A percentile compares a stretch with the other conserved stretches of the same genome.
Conservation (phyloP, 2,329 filamentous ascomycete species). For the Zymoseptoria tritici region DNA sequence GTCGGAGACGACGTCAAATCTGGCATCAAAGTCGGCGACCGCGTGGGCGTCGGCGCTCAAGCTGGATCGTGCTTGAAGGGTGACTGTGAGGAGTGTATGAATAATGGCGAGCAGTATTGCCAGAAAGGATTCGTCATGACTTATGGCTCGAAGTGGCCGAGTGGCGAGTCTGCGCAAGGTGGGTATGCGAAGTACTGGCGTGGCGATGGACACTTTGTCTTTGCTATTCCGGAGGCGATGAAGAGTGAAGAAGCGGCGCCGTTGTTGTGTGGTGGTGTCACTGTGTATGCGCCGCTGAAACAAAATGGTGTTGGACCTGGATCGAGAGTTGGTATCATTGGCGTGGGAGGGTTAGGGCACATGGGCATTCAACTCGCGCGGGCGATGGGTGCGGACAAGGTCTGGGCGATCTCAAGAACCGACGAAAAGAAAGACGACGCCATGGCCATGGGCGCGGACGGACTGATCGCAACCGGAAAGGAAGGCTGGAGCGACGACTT, state of each 20-base stretch:
- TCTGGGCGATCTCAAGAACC: slow-evolving; percentile 60
- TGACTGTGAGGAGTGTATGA: slow-evolving; percentile 48
- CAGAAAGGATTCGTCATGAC: slow-evolving; percentile 23
- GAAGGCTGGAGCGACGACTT: slow-evolving; percentile 54
- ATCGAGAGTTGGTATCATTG: slow-evolving; percentile 63
- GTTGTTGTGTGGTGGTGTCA: slow-evolving; percentile 71
- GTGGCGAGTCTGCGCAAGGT: slow-evolving; percentile 48
- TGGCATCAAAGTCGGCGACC: slow-evolving; percentile 32
- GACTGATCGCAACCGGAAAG: slow-evolving; percentile 50
- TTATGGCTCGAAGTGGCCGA: slow-evolving; percentile 20
- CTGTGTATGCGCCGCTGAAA: slow-evolving; percentile 61
- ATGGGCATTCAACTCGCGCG: slow-evolving; percentile 64
- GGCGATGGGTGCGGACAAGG: slow-evolving; percentile 60
- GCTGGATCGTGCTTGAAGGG: slow-evolving; percentile 40
- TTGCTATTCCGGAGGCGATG: slow-evolving; percentile 46
- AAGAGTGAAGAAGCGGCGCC: slow-evolving; percentile 51
- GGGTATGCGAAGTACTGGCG: slow-evolving; percentile 51
- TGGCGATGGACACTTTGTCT: slow-evolving; percentile 45
- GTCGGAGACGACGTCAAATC: slow-evolving; percentile 26
- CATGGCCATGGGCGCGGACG: slow-evolving; percentile 53
- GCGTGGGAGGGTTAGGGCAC: slow-evolving; percentile 56
- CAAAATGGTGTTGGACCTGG: slow-evolving; percentile 62
- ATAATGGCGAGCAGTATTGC: slow-evolving; percentile 40
- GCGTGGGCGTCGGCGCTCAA: slow-evolving; percentile 46
- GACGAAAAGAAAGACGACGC: slow-evolving; percentile 53